Evolutionary conservation across 2,329 filamentous ascomycete species (phyloP).

Genomic region (Gyromitra esculenta): DNA sequence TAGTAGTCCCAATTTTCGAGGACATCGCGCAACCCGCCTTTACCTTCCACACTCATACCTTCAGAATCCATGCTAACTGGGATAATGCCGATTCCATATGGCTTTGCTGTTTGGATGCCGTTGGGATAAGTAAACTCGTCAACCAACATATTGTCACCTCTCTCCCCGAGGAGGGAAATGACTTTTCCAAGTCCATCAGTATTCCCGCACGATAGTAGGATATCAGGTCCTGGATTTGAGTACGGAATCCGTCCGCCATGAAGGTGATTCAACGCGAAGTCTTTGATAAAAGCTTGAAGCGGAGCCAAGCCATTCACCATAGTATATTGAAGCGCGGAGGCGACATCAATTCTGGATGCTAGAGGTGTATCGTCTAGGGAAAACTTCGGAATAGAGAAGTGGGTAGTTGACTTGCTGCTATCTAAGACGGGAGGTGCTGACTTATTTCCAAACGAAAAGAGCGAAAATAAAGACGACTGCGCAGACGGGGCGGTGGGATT

Average conservation of each 20-base stretch:
- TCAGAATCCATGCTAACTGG: constrained; percentile 79
- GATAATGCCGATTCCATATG: constrained; percentile 76
- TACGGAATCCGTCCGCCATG: constrained; percentile 74
- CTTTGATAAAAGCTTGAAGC: constrained; percentile 77
- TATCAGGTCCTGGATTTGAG: constrained; percentile 63
- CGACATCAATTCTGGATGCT: constrained; percentile 78
- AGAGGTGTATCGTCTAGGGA: constrained; percentile 67
- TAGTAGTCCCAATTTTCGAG: constrained; percentile 81
- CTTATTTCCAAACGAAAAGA: constrained; percentile 57
- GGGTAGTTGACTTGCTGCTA: constrained; percentile 61
- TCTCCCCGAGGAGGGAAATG: constrained; percentile 80
- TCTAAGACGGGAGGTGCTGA: constrained; percentile 57
- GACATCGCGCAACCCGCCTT: constrained; percentile 79
- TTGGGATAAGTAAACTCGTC: constrained; percentile 86
- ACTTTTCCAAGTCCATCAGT: constrained; percentile 87
- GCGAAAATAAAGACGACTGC: constrained; percentile 52
- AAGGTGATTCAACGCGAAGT: constrained; percentile 78
- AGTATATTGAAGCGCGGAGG: constrained; percentile 86
- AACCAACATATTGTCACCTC: constrained; percentile 73
- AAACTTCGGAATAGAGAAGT: constrained; percentile 77
- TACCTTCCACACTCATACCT: constrained; percentile 79
- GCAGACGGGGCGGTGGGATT: constrained; percentile 53
- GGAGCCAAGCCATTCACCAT: constrained; percentile 81
- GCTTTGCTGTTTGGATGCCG: constrained; percentile 72
- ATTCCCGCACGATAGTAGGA: constrained; percentile 80